Base-by-base conservation (phyloP, 148 eudicot species). In the Talinum fruticosum region DNA sequence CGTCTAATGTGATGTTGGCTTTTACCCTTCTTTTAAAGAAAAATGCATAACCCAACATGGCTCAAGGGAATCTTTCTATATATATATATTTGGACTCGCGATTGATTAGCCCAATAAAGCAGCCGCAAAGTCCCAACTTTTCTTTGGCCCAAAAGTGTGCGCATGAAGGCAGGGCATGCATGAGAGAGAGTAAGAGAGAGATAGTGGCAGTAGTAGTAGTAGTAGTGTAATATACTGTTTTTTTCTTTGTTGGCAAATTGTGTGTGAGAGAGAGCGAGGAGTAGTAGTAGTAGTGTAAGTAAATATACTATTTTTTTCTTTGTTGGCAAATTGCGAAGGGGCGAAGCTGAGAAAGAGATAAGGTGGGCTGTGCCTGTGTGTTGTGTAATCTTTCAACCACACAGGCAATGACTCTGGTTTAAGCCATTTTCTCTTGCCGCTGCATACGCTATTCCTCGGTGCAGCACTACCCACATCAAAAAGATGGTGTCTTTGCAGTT, bases 401-500 rank as follows among this genome's bases (percentile, higher is more conserved):
- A 80, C 29, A 80, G 77, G 68, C 49, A 61, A 23, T 61, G 57
- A 61, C 69, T 61, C n/a, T 62, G 26, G 69, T 75, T 73, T 64
- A 61, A 73, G 34, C 0, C 45, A 1, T 3, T 64, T 57, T 41
- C 29, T 62, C 28, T 57, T 36, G 44, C 71, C 21, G 14, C 47
- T 47, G 62, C 26, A 21, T 5, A 66, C 12, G 59, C 53, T 34
- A 18, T 54, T 54, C 61, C 61, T 41, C 21, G 23, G 36, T 16
- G 21, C 68, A 2, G 0, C 54, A 65, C 14, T 71, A 19, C 13
- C 36, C 38, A 30, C 57, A 38, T 19, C 62, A 57, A 10, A 35
- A 76, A 75, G 76, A 90, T 91, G 95, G 83, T 72, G 82, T 87
- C 85, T 71, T 78, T 86, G 86, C 92, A 87, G 2, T 28, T 62